Conservation (phyloP, 495 filamentous ascomycete genomes). For the Aspergillus mulundensis region DNA sequence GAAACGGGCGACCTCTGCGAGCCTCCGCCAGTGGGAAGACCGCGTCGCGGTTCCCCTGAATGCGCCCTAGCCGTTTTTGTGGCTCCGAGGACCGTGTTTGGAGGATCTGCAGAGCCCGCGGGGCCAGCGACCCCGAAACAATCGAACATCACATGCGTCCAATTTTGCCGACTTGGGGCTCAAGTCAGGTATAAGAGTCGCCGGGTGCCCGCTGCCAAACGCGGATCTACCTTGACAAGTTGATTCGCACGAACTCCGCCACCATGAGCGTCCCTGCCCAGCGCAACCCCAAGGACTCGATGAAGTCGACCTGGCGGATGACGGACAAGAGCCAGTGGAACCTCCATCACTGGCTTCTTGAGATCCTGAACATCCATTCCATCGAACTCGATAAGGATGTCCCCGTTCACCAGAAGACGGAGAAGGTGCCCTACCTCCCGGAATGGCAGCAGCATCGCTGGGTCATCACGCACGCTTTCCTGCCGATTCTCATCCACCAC, state of each 20-base stretch:
- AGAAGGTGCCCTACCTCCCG: conserved; percentile 29
- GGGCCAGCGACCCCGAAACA: background rate
- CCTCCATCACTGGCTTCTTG: conserved; percentile 26
- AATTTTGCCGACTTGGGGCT: conserved; percentile 6
- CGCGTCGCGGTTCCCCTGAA: background rate
- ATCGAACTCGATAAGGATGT: conserved; percentile 21
- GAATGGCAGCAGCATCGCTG: conserved; percentile 29
- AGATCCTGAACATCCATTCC: conserved; percentile 27
- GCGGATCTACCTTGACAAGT: background rate
- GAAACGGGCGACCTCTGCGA: conserved; percentile 1
- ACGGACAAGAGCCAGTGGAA: conserved; percentile 25
- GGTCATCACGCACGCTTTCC: conserved; percentile 25
- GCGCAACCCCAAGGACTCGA: conserved; percentile 30
- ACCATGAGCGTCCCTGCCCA: conserved; percentile 17
- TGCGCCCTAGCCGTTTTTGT: conserved; percentile 3
- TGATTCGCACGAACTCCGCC: background rate
- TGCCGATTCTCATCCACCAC: conserved; percentile 28
- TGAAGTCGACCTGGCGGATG: conserved; percentile 36
- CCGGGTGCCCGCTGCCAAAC: background rate
- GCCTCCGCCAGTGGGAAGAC: background rate
- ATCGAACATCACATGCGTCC: conserved; percentile 1
- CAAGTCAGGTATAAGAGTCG: conserved; percentile 4
- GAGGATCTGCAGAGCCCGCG: conserved; percentile 15
- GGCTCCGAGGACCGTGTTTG: conserved; percentile 1
- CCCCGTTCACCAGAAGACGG: conserved; percentile 29